Evolutionary conservation across 768 basidiomycete genomes (phyloP), one percentile per base, ranked within the genome.

Genomic region (Trametes cubensis): DNA sequence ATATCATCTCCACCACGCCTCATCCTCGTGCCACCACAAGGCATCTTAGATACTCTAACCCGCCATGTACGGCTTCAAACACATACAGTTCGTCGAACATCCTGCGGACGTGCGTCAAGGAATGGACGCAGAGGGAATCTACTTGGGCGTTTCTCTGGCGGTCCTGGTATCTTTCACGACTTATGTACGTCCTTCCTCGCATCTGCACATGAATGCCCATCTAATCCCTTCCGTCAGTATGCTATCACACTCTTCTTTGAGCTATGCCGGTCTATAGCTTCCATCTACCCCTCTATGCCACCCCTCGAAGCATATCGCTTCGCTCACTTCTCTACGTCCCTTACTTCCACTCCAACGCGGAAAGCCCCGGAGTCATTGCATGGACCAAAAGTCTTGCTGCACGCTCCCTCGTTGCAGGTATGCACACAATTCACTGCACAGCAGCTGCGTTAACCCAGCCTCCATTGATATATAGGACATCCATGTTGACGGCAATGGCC

Each of bases 121-220:
- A 4, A 4, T 30, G 20, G 39, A 45, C n/a, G 14, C 47, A 0
- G 41, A 39, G 28, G 42, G 21, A 6, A 41, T 25, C 13, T 51
- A 30, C 18, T 47, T 56, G 28, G 41, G 18, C 4, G 30, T 51
- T 20, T 11, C 41, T 11, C 40, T 56, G 7, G 41, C 41, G 41
- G 23, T 56, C 13, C 26, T 61, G 20, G 42, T 45, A 14, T 25
- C 49, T 3, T 34, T 62, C 20, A 62, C 44, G 54, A 62, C 54
- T 28, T 62, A 56, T 46, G 61, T 62, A 34, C 39, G 60, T 55
- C 46, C 1, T 6, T 28, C 45, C 34, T 13, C 15, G 7, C 30
- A 30, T 38, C 28, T 13, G 10, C 4, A 6, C 40, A 10, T 34
- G 17, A 26, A 25, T 14, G n/a, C 7, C n/a, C n/a, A 44, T 10